Evolutionary conservation across 495 filamentous ascomycete genomes (phyloP).

Genomic region (Sordaria brevicollis): DNA sequence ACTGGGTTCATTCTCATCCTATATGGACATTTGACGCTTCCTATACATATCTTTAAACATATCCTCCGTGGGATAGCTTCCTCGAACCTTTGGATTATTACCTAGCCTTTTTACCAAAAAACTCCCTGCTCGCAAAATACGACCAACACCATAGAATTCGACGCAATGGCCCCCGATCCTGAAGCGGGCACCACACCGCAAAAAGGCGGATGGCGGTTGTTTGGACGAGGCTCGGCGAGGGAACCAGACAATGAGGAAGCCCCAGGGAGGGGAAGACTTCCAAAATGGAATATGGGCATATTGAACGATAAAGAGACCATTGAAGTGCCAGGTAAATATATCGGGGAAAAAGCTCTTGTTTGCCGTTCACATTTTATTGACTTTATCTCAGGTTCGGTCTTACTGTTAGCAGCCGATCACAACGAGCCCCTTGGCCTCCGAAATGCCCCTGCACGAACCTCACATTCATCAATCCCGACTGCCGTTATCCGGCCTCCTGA

Average conservation of each 20-base stretch:
- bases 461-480: conserved; percentile 62
- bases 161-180: neutral
- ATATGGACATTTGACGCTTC: neutral
- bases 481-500: conserved; percentile 32
- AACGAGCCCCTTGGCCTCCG: conserved; percentile 77
- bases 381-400: conserved; percentile 56
- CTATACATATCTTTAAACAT: neutral
- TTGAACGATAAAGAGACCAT: conserved; percentile 74
- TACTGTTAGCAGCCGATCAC: conserved; percentile 62
- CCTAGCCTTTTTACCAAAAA: neutral
- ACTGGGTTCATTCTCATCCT: neutral
- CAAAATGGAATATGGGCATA: conserved; percentile 69
- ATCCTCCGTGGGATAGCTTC: neutral
- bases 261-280: conserved; percentile 5
- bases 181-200: neutral
- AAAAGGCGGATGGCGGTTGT: conserved; percentile 11
- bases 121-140: neutral
- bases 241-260: neutral
- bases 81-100: neutral
- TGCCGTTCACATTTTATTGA: neutral
- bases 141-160: neutral
- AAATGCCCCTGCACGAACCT: conserved; percentile 64
- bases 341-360: neutral
- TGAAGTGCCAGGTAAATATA: conserved; percentile 73
- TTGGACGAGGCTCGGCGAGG: conserved; percentile 1